These are phyloP conservation scores for Pittosporum tobira DNA, from an alignment of 129 eudicot species.

Conservation along the genomic window DNA sequence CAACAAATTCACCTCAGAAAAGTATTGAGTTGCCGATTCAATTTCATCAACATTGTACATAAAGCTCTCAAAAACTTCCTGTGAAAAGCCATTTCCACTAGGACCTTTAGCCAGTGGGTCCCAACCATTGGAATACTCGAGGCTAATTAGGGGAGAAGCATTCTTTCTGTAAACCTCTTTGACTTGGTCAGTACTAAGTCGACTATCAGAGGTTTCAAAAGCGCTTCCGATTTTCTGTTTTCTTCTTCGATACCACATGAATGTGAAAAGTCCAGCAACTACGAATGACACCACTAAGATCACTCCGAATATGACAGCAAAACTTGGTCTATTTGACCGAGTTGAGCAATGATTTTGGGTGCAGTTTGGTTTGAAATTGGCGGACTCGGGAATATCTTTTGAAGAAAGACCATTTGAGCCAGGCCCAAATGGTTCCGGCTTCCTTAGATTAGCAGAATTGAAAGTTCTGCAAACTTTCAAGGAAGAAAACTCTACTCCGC, in stretches of 20 bases:
- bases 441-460: conserved; percentile 27
- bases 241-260: conserved; percentile 66
- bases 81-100: conserved; percentile 41
- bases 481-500: conserved; percentile 61
- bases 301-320: conserved; percentile 42
- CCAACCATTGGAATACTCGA: conserved; percentile 93
- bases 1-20: conserved; percentile 66
- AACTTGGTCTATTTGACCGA: conserved; percentile 29
- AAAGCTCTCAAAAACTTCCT: conserved; percentile 65
- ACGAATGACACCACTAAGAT: conserved; percentile 28
- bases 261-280: conserved; percentile 45
- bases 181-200: conserved; percentile 58
- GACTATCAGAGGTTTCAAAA: conserved; percentile 42
- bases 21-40: conserved; percentile 75
- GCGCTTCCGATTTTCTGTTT: conserved; percentile 77
- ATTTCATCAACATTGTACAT: conserved; percentile 77
- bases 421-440: conserved; percentile 66
- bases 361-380: conserved; percentile 34
- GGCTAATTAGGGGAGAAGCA: conserved; percentile 70
- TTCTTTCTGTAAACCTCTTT: conserved; percentile 63
- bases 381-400: conserved; percentile 74
- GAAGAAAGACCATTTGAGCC: conserved; percentile 33
- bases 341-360: conserved; percentile 20
- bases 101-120: conserved; percentile 71
- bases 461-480: conserved; percentile 44